Evolutionary conservation across 495 filamentous ascomycete genomes (phyloP).

Genomic region (Pseudevernia furfuracea): DNA sequence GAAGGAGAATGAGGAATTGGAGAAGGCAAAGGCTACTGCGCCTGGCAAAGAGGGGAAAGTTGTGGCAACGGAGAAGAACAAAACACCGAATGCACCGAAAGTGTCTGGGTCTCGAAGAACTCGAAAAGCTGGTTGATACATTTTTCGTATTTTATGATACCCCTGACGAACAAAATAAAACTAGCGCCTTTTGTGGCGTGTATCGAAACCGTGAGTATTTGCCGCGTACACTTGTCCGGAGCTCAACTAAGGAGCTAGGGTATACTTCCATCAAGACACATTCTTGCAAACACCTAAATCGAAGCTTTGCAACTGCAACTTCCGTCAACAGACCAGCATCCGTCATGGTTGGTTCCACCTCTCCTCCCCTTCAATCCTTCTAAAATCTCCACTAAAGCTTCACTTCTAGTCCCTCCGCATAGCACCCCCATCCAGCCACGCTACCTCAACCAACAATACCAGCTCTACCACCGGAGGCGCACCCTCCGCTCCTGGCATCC

Average conservation of each 20-base stretch:
- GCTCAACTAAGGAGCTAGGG: not conserved
- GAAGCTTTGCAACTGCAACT: not conserved
- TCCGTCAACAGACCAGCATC: slow-evolving; percentile 25
- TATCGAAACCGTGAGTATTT: not conserved
- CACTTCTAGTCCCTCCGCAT: slow-evolving; percentile 74
- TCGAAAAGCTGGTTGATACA: slow-evolving; percentile 31
- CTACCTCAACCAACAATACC: slow-evolving; percentile 40
- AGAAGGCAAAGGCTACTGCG: slow-evolving; percentile 36
- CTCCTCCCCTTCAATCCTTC: slow-evolving; percentile 54
- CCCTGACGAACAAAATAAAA: not conserved
- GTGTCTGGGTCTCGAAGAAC: slow-evolving; percentile 40
- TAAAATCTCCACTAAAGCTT: slow-evolving; percentile 29
- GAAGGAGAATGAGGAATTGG: slow-evolving; percentile 52
- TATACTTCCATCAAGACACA: slow-evolving; percentile 19
- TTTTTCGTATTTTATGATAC: not conserved
- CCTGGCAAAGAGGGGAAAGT: slow-evolving; percentile 23
- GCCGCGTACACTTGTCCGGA: slow-evolving; percentile 9
- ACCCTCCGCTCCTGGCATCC: slow-evolving; percentile 82
- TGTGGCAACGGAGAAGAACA: slow-evolving; percentile 19
- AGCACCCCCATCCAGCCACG: slow-evolving; percentile 57
- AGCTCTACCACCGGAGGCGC: slow-evolving; percentile 47
- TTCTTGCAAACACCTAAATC: too few species aligned
- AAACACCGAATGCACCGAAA: slow-evolving; percentile 24
- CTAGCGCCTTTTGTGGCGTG: not conserved
- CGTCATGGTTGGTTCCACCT: slow-evolving; percentile 59